Base-by-base conservation (phyloP, 352 stramenopile genomes). In the Phytophthora foliorum region DNA sequence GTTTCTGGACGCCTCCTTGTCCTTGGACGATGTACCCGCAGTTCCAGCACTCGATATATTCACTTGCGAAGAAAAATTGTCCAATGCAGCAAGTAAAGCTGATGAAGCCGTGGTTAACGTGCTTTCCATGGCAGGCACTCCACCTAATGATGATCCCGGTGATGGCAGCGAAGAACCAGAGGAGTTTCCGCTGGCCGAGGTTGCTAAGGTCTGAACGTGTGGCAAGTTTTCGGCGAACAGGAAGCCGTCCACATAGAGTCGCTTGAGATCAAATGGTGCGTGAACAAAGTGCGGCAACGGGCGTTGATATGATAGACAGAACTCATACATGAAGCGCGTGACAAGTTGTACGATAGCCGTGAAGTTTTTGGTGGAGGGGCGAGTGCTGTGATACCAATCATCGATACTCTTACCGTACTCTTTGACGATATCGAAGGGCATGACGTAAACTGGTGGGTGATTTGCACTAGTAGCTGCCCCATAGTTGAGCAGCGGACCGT, bases 341-440 rank as follows among this genome's bases (percentile, higher is more conserved):
- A 97, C 77, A 17, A 95, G 90, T 31, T 90, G 74, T 9, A 95
- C 69, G 57, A 93, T 94, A 17, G 78, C 63, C 19, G 88, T 84
- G 17, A 98, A 88, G 0, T 62, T 70, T 44, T 89, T 95, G 11
- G 91, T 95, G 16, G 88, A 83, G 9, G 91, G 91, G 0, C 74
- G 79, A n/a, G 80, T 67, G 31, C 59, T 79, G 27, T 78, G 72
- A 68, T 96, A 93, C 94, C 94, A 98, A 25, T 90, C 88, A 17
- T 98, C 88, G 16, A 98, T 59, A 19, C 88, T 88, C 41, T 85
- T 84, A 39, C 97, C 96, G 62, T 98, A 98, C 58, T 98, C 92
- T 36, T 86, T 81, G 3, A 98, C 92, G n/a, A 98, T 74, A 69
- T 98, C 95, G 63, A 98, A 98, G 0, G 89, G 74, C n/a, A 75